Evolutionary conservation across 495 filamentous ascomycete genomes (phyloP).

Genomic region (Annulohypoxylon bovei): DNA sequence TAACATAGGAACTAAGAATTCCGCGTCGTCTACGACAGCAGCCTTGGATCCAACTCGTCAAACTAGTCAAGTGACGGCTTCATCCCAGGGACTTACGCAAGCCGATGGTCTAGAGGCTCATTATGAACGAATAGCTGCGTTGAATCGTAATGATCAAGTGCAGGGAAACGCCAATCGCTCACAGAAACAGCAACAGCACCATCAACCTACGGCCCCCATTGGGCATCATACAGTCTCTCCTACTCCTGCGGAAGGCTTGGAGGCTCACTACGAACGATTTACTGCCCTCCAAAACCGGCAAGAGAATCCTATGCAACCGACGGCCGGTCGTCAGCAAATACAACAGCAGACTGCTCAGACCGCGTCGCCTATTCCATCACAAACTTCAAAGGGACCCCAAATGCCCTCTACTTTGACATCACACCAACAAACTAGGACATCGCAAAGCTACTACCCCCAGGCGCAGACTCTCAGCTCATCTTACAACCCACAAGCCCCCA

Average conservation of each 20-base stretch:
- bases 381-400: conserved; percentile 43
- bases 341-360: conserved; percentile 47
- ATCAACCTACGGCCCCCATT: conserved; percentile 28
- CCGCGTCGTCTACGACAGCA: conserved; percentile 17
- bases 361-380: conserved; percentile 42
- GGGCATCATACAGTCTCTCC: conserved; percentile 34
- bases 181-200: conserved; percentile 44
- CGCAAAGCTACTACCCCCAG: conserved; percentile 45
- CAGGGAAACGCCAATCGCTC: conserved; percentile 38
- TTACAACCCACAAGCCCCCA: conserved; percentile 41
- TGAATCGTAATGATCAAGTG: conserved; percentile 39
- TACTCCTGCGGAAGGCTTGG: conserved; percentile 47
- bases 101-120: conserved; percentile 47
- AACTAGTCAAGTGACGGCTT: conserved; percentile 17
- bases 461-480: conserved; percentile 37
- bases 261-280: conserved; percentile 55
- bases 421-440: conserved; percentile 42
- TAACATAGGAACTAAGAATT: conserved; percentile 39
- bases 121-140: conserved; percentile 39
- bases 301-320: conserved; percentile 35
- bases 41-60: conserved; percentile 31
- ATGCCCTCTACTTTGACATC: conserved; percentile 42
- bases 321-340: conserved; percentile 42
- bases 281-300: conserved; percentile 44
- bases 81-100: conserved; percentile 31